Conservation (phyloP, 169 alveolate genomes). For the Cryptosporidium parvum region DNA sequence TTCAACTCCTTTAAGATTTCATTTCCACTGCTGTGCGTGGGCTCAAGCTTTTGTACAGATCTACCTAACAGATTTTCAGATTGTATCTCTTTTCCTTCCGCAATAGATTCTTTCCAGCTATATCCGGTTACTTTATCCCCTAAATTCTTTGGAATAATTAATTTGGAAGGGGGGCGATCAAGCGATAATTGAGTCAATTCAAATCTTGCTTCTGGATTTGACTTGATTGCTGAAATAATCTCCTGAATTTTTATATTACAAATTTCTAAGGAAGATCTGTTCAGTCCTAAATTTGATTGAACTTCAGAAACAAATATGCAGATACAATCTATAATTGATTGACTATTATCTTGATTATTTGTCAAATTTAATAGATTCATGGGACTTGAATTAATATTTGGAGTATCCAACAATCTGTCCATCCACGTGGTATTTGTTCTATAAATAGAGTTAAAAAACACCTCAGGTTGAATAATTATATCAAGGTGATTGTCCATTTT, state of each 20-base stretch:
- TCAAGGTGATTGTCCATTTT: background rate
- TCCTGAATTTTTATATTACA: conserved; percentile 24
- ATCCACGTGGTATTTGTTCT: conserved; percentile 17
- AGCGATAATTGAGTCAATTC: conserved; percentile 46
- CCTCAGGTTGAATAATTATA: conserved; percentile 21
- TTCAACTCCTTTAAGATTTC: conserved; percentile 17
- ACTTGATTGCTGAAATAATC: background rate
- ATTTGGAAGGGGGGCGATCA: conserved; percentile 38
- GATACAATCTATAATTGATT: conserved; percentile 22
- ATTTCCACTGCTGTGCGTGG: conserved; percentile 5
- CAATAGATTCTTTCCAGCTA: conserved; percentile 59
- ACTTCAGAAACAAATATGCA: conserved; percentile 41
- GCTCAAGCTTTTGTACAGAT: background rate
- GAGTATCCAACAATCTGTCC: background rate
- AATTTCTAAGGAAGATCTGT: background rate
- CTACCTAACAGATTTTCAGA: background rate
- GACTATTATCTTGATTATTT: background rate
- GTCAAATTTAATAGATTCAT: conserved; percentile 4
- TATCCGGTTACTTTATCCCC: background rate
- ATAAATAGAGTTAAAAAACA: conserved; percentile 17
- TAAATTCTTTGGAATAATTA: conserved; percentile 23
- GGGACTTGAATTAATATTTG: conserved; percentile 12
- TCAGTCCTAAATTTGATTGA: conserved; percentile 13
- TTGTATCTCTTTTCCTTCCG: conserved; percentile 41
- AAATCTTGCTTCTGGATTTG: conserved; percentile 36